Percentiles rank a stretch among this genome's conserved stretches.
These are phyloP conservation scores for Hippophae rhamnoides DNA, from an alignment of 306 rosid species.

Conservation along the genomic window DNA sequence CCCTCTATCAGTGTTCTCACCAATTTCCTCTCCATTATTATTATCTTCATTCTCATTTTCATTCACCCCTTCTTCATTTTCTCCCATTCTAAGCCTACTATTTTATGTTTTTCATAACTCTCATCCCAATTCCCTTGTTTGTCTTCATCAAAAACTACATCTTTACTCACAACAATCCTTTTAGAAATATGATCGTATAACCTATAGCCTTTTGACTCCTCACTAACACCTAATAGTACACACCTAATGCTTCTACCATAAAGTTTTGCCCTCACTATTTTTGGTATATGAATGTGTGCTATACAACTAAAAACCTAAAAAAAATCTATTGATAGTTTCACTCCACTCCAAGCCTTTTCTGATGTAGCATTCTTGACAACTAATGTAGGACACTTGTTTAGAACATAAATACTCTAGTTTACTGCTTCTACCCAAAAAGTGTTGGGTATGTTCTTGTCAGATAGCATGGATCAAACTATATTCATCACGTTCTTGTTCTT, in stretches of 20 bases:
- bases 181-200: slow-evolving; percentile 4
- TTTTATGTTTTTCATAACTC: slow-evolving; percentile 5
- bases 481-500: slow-evolving; percentile 13
- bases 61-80: slow-evolving; percentile 5
- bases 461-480: slow-evolving; percentile 12
- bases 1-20: not conserved
- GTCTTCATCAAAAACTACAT: slow-evolving; percentile 18
- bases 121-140: slow-evolving; percentile 4
- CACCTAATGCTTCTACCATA: not conserved
- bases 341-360: too few species aligned
- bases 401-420: slow-evolving; percentile 5
- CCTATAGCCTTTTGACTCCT: slow-evolving; percentile 16
- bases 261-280: not conserved
- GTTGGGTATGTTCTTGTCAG: slow-evolving; percentile 10
- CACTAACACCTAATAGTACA: slow-evolving; percentile 7
- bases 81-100: slow-evolving; percentile 7
- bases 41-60: slow-evolving; percentile 1
- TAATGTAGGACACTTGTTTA: slow-evolving; percentile 9
- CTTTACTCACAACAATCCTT: slow-evolving; percentile 8
- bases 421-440: slow-evolving; percentile 10
- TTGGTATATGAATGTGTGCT: slow-evolving; percentile 9
- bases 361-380: not conserved
- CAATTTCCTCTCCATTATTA: slow-evolving; percentile 4
- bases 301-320: not conserved
- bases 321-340: too few species aligned